Percentiles rank a stretch among this genome's conserved stretches.
Evolutionary conservation across 2,329 filamentous ascomycete genomes (phyloP).

Genomic region (Colletotrichum cordylinicola): DNA sequence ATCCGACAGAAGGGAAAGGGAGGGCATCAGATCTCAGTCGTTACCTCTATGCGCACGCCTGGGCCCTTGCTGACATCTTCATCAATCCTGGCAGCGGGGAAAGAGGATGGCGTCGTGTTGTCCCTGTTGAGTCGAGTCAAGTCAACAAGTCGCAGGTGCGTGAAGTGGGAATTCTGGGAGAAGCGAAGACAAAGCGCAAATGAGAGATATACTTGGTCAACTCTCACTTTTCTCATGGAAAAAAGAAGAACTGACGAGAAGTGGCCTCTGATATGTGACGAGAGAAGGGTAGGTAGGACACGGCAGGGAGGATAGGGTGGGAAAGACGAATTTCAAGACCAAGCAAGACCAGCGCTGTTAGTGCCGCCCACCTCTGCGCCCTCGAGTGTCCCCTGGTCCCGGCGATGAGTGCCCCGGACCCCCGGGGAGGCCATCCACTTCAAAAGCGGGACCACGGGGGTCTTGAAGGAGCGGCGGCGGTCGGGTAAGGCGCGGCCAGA

Average conservation of each 20-base stretch:
- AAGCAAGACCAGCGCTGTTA: neutral
- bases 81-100: neutral
- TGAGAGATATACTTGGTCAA: slow-evolving; percentile 2
- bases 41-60: slow-evolving; percentile 2
- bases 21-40: slow-evolving; percentile 9
- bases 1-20: slow-evolving; percentile 14
- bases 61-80: neutral
- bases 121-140: neutral
- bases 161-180: neutral
- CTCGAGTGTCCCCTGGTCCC: slow-evolving; percentile 5
- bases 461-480: slow-evolving; percentile 5
- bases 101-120: neutral
- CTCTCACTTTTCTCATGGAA: slow-evolving; percentile 7
- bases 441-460: neutral
- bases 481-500: neutral
- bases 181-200: neutral
- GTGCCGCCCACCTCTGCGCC: neutral
- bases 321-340: neutral
- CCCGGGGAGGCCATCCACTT: neutral
- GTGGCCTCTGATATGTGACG: slow-evolving; percentile 14
- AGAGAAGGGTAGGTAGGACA: neutral
- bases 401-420: slow-evolving; percentile 14
- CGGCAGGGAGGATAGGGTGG: neutral
- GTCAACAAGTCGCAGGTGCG: neutral
- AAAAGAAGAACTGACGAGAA: neutral